Evolutionary conservation across 1,284 basidiomycete genomes (phyloP).

Genomic region (Vanrija humicola): DNA sequence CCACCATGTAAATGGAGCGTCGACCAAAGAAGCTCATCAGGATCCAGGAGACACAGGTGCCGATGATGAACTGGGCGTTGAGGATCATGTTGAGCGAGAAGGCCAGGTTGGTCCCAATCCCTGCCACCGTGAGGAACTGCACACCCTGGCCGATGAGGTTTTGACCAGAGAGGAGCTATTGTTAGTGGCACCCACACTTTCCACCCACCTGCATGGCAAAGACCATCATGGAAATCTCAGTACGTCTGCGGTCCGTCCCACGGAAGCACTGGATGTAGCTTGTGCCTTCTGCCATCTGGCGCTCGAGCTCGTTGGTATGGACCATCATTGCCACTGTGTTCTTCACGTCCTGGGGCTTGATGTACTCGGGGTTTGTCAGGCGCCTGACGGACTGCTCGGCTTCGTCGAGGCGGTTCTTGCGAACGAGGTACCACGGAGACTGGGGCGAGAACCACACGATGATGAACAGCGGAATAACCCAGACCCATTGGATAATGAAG

Average conservation of each 20-base stretch:
- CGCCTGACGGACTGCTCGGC: constrained; percentile 25
- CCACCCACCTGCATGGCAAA: constrained; percentile 13
- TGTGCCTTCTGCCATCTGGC: constrained; percentile 14
- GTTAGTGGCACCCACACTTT: not conserved
- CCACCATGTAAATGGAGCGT: constrained; percentile 48
- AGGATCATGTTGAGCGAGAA: constrained; percentile 44
- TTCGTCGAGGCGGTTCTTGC: constrained; percentile 32
- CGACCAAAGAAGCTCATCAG: constrained; percentile 4
- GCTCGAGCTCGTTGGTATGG: constrained; percentile 35
- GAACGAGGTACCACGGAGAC: constrained; percentile 39
- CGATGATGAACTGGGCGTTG: constrained; percentile 8
- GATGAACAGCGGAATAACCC: constrained; percentile 36
- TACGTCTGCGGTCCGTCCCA: constrained; percentile 22
- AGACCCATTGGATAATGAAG: constrained; percentile 46
- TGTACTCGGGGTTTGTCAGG: constrained; percentile 18
- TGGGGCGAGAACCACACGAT: constrained; percentile 32
- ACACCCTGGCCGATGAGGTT: constrained; percentile 21
- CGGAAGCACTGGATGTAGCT: constrained; percentile 26
- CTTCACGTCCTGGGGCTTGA: constrained; percentile 19
- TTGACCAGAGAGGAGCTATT: constrained; percentile 1
- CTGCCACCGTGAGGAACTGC: constrained; percentile 48
- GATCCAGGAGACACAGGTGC: constrained; percentile 7
- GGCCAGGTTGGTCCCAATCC: constrained; percentile 39
- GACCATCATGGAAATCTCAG: constrained; percentile 21
- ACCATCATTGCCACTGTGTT: constrained; percentile 32